Evolutionary conservation across 2,329 filamentous ascomycete species (phyloP).

Genomic region (Botrytis galanthina): DNA sequence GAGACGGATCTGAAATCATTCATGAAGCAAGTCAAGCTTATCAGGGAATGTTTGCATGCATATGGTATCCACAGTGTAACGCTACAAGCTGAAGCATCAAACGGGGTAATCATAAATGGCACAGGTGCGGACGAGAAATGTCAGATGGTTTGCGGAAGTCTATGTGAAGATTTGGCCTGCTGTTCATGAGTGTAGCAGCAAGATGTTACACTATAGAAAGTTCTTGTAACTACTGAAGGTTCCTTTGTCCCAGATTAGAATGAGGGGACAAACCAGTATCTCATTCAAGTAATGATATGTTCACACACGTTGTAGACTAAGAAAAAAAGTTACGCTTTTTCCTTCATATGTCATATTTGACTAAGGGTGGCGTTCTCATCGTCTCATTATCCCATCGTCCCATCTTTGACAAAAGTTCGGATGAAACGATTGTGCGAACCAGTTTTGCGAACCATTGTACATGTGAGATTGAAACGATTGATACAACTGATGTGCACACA

Average conservation of each 20-base stretch:
- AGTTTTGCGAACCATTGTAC: conserved; percentile 16
- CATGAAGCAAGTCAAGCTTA: conserved; percentile 57
- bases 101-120: conserved; percentile 1
- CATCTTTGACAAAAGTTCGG: conserved; percentile 13
- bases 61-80: conserved; percentile 73
- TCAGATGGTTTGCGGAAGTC: conserved; percentile 27
- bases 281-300: conserved; percentile 11
- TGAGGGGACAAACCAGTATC: neutral
- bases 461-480: conserved; percentile 5
- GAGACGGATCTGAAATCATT: conserved; percentile 57
- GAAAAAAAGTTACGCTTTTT: conserved; percentile 1
- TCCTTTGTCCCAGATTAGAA: conserved; percentile 1
- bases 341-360: conserved; percentile 7
- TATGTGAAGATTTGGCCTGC: conserved; percentile 30
- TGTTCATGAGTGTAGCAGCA: conserved; percentile 36
- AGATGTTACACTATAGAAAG: neutral
- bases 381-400: neutral
- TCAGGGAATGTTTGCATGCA: conserved; percentile 67
- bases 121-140: conserved; percentile 22
- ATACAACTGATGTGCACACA: neutral
- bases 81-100: conserved; percentile 61
- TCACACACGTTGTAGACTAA: conserved; percentile 6
- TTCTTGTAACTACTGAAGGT: conserved; percentile 5
- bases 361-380: neutral
- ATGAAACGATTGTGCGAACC: conserved; percentile 17